Conservation (phyloP, 352 stramenopile genomes). For the Pythium dissotocum region DNA sequence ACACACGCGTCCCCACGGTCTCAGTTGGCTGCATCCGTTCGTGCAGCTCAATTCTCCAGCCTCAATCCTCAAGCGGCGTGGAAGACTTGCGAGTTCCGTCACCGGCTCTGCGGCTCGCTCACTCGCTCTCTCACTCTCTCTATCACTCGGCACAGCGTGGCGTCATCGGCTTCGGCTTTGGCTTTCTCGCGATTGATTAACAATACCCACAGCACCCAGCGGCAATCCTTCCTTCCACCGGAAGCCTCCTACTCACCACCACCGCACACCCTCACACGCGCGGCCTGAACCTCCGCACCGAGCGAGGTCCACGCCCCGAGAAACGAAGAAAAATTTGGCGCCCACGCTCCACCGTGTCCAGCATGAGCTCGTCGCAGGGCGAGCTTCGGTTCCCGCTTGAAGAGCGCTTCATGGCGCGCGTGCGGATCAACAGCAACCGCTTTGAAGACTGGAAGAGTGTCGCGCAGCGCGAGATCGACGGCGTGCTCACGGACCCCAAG, state of each 20-base stretch:
- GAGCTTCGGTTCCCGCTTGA: constrained; percentile 29
- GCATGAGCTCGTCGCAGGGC: constrained; percentile 27
- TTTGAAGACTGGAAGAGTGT: constrained; percentile 30
- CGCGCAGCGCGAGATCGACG: constrained; percentile 26
- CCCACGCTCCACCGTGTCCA: constrained; percentile 22
- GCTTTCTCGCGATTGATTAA: neutral
- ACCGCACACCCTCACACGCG: neutral
- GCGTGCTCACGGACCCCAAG: constrained; percentile 23
- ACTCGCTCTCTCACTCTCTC: constrained; percentile 1
- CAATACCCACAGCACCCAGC: neutral
- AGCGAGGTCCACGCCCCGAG: neutral
- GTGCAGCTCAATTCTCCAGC: neutral
- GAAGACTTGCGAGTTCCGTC: neutral
- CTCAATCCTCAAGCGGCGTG: neutral
- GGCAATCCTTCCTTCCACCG: neutral
- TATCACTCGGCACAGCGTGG: neutral
- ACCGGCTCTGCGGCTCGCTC: neutral
- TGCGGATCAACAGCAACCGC: constrained; percentile 27
- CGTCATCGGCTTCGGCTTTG: neutral
- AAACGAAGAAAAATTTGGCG: constrained; percentile 22
- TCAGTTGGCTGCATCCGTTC: neutral
- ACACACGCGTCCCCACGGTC: neutral
- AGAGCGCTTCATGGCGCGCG: constrained; percentile 26
- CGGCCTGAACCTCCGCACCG: neutral
- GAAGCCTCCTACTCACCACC: neutral